Percentiles rank a stretch among this genome's conserved stretches.
These are phyloP conservation scores for Cadophora sp. DNA, from an alignment of 2,329 filamentous ascomycete species.

Conservation along the genomic window DNA sequence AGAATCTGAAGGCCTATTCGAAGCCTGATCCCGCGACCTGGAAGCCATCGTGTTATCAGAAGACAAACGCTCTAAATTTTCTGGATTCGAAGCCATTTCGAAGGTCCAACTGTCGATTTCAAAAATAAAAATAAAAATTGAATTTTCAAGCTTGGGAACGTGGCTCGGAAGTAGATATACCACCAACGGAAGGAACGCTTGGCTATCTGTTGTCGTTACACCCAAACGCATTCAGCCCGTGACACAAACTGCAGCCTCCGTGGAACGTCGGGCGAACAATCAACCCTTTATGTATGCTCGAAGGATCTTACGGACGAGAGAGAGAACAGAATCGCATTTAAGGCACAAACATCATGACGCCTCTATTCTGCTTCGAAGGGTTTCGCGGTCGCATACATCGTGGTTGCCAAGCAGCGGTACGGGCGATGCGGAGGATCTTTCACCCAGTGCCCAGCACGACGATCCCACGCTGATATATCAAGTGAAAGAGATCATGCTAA, in stretches of 20 bases:
- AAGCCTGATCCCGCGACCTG: background rate
- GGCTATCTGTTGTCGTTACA: background rate
- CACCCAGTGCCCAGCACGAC: background rate
- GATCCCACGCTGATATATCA: background rate
- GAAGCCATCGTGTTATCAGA: background rate
- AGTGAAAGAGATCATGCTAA: background rate
- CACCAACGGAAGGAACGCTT: background rate
- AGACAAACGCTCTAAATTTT: background rate
- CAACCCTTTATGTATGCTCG: background rate
- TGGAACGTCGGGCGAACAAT: conserved; percentile 1
- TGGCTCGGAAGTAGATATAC: background rate
- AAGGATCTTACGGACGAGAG: conserved; percentile 8
- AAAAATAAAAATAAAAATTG: background rate
- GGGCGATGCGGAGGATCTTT: background rate
- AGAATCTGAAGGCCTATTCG: background rate
- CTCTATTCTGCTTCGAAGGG: background rate
- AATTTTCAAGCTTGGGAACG: background rate
- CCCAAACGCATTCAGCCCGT: background rate
- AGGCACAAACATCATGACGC: background rate
- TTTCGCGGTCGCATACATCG: conserved; percentile 2
- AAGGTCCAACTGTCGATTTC: background rate
- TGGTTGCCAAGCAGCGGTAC: background rate
- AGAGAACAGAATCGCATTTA: no score
- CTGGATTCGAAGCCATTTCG: background rate
- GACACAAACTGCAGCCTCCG: background rate